Evolutionary conservation across 345 rosid species (phyloP), one percentile per base, ranked within the genome.

Genomic region (Brassica juncea): DNA sequence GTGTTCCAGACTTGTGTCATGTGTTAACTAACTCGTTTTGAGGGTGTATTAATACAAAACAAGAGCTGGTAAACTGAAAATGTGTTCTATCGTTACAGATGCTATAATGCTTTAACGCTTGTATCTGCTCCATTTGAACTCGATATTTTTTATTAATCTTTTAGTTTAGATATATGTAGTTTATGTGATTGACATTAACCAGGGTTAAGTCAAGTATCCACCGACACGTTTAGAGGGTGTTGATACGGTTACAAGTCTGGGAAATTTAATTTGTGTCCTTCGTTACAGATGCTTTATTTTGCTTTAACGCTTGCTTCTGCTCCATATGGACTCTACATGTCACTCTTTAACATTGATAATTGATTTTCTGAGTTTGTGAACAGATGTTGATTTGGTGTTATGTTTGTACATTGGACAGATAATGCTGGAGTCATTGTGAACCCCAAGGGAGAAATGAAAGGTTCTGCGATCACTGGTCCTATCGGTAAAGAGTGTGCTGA

Each of bases 401-500:
- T 52, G 6, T 69, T 68, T 1, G 1, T 69, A 6, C 2, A 12
- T 11, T 85, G 72, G 1, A 21, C 88, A 94, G 99, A 94, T 85
- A 94, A 94, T 86, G 97, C 99, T 11, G 99, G 99, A 54, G 99
- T 94, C 23, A 94, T 92, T 8, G 97, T 94, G 66, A 94, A 94
- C 65, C 97, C 97, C 0, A 92, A 94, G 77, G 99, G 97, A 62
- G 97, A 94, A 82, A 92, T 94, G 99, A 92, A 92, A 89, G 99
- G 97, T 55, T 94, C 97, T 78, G 98, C 98, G 2, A 91, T 94
- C 21, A 92, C 97, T 1, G 97, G 98, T 35, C 97, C 97, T 0
- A 94, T 94, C 5, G 98, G 98, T 2, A 94, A 94, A 82, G 98
- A 94, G 79, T 94, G 98, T 19, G 98, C 98, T 15, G 97, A 92